phyloP scores from a whole-genome alignment of 2,329 filamentous ascomycete species.

The Stenocarpella maydis region DNA sequence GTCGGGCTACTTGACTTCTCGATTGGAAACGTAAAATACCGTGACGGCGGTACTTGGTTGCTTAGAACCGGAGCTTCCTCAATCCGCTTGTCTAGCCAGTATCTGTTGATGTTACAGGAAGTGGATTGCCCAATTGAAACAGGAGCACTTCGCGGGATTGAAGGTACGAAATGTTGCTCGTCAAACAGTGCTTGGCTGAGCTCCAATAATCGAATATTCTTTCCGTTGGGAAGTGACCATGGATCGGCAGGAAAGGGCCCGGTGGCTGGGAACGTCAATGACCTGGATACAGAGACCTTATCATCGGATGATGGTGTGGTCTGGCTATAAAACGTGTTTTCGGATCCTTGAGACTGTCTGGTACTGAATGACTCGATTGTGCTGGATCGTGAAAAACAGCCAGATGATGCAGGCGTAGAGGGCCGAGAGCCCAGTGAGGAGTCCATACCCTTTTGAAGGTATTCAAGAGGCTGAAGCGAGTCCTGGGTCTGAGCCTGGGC shows the following conservation, averaged over 20 bases:
- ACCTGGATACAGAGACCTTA: neutral
- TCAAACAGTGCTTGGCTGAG: neutral
- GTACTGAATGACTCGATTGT: neutral
- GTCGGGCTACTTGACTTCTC: neutral
- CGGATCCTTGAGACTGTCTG: neutral
- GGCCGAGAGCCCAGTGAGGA: neutral
- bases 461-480: neutral
- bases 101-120: neutral
- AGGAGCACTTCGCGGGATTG: neutral
- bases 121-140: too few species aligned
- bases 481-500: neutral
- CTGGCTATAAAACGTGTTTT: neutral
- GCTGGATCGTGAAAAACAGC: neutral
- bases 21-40: neutral
- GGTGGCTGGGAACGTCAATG: neutral
- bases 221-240: neutral
- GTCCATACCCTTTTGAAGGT: slow-evolving; percentile 5
- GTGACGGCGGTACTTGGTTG: neutral
- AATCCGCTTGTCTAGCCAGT: too few species aligned
- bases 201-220: accelerated
- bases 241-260: neutral
- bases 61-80: neutral
- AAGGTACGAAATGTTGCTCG: neutral
- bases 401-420: neutral
- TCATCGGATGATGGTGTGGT: neutral